phyloP scores from a whole-genome alignment of 495 filamentous ascomycete species.

The Clavariopsis aquatica region DNA sequence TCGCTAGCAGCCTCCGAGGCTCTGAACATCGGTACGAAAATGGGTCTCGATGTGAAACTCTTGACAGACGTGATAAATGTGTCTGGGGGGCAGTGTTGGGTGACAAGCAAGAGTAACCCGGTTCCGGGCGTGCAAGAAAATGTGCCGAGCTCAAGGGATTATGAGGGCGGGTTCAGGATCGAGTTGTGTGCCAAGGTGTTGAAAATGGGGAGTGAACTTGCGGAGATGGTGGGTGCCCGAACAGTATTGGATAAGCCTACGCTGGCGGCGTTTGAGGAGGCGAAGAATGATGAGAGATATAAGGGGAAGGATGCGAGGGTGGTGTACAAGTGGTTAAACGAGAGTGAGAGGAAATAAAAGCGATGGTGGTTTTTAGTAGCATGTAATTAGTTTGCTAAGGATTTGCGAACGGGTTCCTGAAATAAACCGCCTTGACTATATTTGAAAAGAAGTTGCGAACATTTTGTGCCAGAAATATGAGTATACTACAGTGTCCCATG shows the following conservation, averaged over 20 bases:
- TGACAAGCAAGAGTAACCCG: conserved; percentile 34
- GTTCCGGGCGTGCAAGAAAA: conserved; percentile 37
- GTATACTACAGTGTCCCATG: too few species aligned
- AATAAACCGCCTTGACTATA: too few species aligned
- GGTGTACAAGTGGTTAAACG: conserved; percentile 40
- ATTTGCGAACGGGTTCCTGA: too few species aligned
- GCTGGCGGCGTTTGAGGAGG: conserved; percentile 37
- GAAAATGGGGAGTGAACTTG: conserved; percentile 38
- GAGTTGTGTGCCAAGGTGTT: conserved; percentile 36
- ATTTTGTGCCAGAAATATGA: too few species aligned
- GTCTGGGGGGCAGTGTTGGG: conserved; percentile 34
- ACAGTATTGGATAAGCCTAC: conserved; percentile 39
- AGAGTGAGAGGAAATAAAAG: conserved; percentile 32
- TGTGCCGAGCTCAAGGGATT: conserved; percentile 32
- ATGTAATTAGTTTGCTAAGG: too few species aligned
- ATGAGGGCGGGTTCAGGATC: conserved; percentile 41
- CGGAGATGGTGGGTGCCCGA: conserved; percentile 36
- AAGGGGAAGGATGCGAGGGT: conserved; percentile 40
- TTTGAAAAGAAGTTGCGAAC: too few species aligned
- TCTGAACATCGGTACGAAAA: conserved; percentile 35
- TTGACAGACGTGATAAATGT: conserved; percentile 41
- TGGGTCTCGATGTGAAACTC: conserved; percentile 33
- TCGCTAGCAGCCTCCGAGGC: conserved; percentile 39
- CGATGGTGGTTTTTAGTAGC: neutral
- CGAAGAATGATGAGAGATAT: conserved; percentile 34